Evolutionary conservation across 352 stramenopile genomes (phyloP), one percentile per base, ranked within the genome.

Genomic region (Globisporangium nunn): DNA sequence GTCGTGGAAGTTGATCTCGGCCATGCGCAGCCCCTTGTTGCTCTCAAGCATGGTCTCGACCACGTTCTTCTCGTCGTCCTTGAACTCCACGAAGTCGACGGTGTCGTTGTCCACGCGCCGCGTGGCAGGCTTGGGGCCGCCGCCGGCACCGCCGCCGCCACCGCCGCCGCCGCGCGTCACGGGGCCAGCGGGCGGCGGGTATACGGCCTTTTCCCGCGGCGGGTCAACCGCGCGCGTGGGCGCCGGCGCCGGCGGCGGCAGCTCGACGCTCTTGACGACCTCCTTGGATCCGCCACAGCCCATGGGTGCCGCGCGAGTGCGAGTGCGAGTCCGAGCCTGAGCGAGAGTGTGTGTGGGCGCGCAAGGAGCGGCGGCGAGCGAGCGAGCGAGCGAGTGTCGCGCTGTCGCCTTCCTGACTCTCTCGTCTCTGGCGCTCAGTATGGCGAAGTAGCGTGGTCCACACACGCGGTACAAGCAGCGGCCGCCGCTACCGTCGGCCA

Each of bases 1-100:
- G 58, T 95, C 85, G 59, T 91, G 73, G 58, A 95, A 93, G 67
- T 87, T 95, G 73, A 95, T 92, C 66, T 91, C 82, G 31, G 85
- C 83, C 85, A 93, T 93, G 39, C 78, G 81, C 64, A 95, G 61
- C 0, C 85, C 79, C 44, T 91, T 91, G 72, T 92, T 93, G 71
- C 76, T 91, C 65, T 91, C 81, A 33, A 95, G 75, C 75, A 95
- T 95, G 30, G 80, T 88, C 58, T 95, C 85, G 40, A 95, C 85
- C 44, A 93, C 78, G 57, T 87, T 88, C 65, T 90, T 90, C 64
- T 95, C 85, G 59, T 83, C 78, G 59, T 93, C 82, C 61, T 89
- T 91, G 54, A 92, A 95, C 28, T 95, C 82, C 39, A 74, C 67
- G 56, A 93, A 93, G 70, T 91, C 72, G 47, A 94, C 81, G 6